Percentiles rank a stretch among this genome's conserved stretches.
Evolutionary conservation across 202 grass and related monocot genomes (phyloP).

Genomic region (Hordeum pubiflorum): DNA sequence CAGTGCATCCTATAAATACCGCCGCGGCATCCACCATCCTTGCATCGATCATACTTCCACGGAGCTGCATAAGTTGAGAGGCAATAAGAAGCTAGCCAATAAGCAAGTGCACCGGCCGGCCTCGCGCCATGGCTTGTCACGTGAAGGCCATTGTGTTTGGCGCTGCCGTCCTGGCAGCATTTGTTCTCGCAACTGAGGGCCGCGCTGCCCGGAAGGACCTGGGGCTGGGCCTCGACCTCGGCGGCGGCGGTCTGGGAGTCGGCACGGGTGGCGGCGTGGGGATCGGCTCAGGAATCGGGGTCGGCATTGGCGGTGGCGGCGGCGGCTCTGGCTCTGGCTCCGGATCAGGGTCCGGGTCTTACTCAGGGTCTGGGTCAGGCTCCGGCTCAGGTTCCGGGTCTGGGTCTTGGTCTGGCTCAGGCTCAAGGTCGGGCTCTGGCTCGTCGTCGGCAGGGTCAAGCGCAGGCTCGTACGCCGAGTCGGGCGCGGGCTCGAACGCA

Average conservation of each 20-base stretch:
- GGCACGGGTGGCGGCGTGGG: constrained; percentile 1
- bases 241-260: neutral
- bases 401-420: neutral
- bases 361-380: constrained; percentile 22
- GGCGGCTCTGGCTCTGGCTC: constrained; percentile 20
- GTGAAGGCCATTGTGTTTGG: constrained; percentile 15
- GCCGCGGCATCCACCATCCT: neutral
- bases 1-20: constrained; percentile 19
- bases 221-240: constrained; percentile 46
- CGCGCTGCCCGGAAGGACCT: constrained; percentile 52
- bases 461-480: constrained; percentile 18
- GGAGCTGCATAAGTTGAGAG: neutral
- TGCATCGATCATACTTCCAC: neutral
- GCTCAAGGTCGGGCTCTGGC: neutral
- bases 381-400: neutral
- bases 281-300: constrained; percentile 34
- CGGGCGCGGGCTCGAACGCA: constrained; percentile 23
- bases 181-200: constrained; percentile 21
- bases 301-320: constrained; percentile 31
- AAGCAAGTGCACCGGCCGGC: neutral
- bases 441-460: constrained; percentile 5
- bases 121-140: constrained; percentile 20
- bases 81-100: neutral
- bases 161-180: constrained; percentile 11
- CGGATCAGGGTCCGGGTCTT: constrained; percentile 36